phyloP scores from a whole-genome alignment of 495 filamentous ascomycete species.

The Amphirosellinia nigrospora region DNA sequence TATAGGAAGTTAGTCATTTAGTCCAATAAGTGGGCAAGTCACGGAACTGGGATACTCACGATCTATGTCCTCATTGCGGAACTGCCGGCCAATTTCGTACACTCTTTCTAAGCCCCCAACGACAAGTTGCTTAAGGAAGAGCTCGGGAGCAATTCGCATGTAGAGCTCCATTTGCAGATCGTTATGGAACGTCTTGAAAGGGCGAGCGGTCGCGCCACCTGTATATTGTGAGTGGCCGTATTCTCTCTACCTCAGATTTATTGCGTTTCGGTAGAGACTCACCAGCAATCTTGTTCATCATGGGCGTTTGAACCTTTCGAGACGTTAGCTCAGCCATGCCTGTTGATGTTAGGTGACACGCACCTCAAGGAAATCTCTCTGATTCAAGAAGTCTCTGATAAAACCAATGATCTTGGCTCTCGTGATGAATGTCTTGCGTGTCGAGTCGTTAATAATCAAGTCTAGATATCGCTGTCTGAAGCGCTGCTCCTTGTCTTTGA shows the following conservation, averaged over 20 bases:
- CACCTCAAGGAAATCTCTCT: slow-evolving; percentile 77
- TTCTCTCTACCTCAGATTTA: neutral
- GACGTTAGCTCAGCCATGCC: neutral
- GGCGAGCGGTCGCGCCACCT: slow-evolving; percentile 91
- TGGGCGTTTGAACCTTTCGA: slow-evolving; percentile 82
- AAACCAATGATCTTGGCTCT: slow-evolving; percentile 84
- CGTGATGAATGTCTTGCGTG: slow-evolving; percentile 79
- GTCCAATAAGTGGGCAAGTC: neutral
- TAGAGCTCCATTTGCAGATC: slow-evolving; percentile 91
- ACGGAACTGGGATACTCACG: slow-evolving; percentile 23
- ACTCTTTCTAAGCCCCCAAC: slow-evolving; percentile 92
- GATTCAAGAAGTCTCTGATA: slow-evolving; percentile 86
- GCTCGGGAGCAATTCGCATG: slow-evolving; percentile 91
- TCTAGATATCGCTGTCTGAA: slow-evolving; percentile 93
- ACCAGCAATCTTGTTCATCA: slow-evolving; percentile 92
- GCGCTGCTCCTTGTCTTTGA: slow-evolving; percentile 92
- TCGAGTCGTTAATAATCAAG: slow-evolving; percentile 90
- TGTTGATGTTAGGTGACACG: neutral
- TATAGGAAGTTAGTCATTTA: neutral
- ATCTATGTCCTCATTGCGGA: slow-evolving; percentile 96
- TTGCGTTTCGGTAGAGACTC: neutral
- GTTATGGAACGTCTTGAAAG: slow-evolving; percentile 94
- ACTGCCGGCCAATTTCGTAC: slow-evolving; percentile 90
- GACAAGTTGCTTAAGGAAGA: slow-evolving; percentile 95
- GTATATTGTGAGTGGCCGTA: neutral